Evolutionary conservation across 257 asterid species (phyloP).

Genomic region (Ophiorrhiza pumila): DNA sequence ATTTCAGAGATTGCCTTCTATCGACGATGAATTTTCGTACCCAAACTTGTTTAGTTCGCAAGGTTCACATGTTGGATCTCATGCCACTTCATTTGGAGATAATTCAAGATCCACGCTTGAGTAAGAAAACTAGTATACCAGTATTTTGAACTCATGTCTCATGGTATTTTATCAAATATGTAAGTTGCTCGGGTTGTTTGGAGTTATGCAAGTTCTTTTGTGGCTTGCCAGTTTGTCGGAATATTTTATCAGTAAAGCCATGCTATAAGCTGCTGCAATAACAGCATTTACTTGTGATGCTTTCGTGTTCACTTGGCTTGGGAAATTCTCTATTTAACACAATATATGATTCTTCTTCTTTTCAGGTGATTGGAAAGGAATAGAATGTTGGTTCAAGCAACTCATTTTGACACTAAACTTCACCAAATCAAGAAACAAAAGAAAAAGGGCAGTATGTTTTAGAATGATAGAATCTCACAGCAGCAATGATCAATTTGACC

Average conservation of each 20-base stretch:
- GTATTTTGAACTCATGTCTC: background rate
- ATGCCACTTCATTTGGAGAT: conserved; percentile 40
- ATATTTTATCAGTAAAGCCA: too few relatives aligned
- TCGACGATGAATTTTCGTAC: conserved; percentile 85
- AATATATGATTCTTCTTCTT: background rate
- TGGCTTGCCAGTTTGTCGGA: too few relatives aligned
- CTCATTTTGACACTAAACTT: background rate
- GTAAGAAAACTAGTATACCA: conserved; percentile 9
- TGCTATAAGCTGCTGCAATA: too few relatives aligned
- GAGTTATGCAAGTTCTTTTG: background rate
- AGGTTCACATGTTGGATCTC: conserved; percentile 42
- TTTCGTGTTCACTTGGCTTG: too few relatives aligned
- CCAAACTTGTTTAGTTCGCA: conserved; percentile 70
- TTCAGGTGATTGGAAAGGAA: background rate
- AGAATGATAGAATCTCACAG: too few relatives aligned
- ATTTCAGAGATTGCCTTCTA: conserved; percentile 69
- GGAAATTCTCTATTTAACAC: too few relatives aligned
- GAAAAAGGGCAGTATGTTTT: too few relatives aligned
- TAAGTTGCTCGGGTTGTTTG: background rate
- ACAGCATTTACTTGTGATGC: background rate
- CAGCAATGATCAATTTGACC: too few relatives aligned
- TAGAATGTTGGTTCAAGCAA: too few relatives aligned
- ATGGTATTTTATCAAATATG: background rate
- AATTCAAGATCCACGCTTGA: conserved; percentile 36
- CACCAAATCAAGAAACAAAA: too few relatives aligned